Evolutionary conservation across 129 eudicot genomes (phyloP).

Genomic region (Flaveria trinervia): DNA sequence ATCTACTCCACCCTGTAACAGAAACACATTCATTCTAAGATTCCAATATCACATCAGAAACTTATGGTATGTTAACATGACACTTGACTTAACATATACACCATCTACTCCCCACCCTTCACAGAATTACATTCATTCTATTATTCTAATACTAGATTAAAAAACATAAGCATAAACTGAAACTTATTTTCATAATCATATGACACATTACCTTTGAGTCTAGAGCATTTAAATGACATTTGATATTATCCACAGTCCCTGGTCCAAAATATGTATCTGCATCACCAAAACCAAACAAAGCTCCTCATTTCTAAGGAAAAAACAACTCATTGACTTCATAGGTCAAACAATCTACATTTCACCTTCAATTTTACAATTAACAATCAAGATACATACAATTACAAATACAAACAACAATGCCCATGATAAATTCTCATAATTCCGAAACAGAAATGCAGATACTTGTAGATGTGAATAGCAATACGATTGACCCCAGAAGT

Average conservation of each 20-base stretch:
- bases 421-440: background rate
- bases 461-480: background rate
- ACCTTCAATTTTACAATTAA: background rate
- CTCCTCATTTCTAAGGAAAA: background rate
- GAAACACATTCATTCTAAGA: background rate
- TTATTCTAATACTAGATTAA: background rate
- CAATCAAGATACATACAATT: background rate
- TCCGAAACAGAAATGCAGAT: constrained; percentile 5
- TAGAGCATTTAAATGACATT: constrained; percentile 67
- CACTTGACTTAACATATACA: background rate
- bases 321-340: background rate
- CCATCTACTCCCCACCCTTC: background rate
- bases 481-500: constrained; percentile 10
- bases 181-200: background rate
- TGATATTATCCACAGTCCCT: constrained; percentile 72
- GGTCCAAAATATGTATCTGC: constrained; percentile 89
- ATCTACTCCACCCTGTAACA: constrained; percentile 72
- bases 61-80: background rate
- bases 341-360: constrained; percentile 27
- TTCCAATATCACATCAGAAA: constrained; percentile 2
- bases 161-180: background rate
- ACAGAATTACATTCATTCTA: background rate
- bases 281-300: constrained; percentile 18
- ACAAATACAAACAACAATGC: background rate
- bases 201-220: constrained; percentile 55